Base-by-base conservation (phyloP, 495 filamentous ascomycete genomes). In the Lasiosphaeriaceae sp. region DNA sequence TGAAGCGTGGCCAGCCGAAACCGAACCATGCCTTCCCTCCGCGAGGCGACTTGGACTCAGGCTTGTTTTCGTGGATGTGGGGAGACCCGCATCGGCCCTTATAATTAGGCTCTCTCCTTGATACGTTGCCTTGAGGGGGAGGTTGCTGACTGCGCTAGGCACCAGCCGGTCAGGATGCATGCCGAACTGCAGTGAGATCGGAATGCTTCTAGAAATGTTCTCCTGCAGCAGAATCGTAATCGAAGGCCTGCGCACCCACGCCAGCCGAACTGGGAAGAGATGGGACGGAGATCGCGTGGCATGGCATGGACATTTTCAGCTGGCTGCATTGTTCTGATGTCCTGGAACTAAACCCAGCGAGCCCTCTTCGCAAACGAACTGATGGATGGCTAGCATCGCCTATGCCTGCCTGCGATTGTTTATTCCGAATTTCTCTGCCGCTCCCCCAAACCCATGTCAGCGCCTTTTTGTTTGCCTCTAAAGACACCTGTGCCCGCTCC, bases 191-290 rank as follows among this genome's bases (percentile, higher is more conserved):
- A 41, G 50, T 41, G 22, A 34, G 31, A 52, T 41, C 31, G 22
- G 34, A 41, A 60, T 29, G 29, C 50, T 66, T 66, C 63, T 54
- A 56, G 63, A 66, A 63, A 43, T 14, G 20, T 58, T 60, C 57
- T 56, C 16, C 46, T 57, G 52, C 52, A 47, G 39, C 22, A 54
- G 45, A 56, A 34, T 49, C 23, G 29, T 23, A 5, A 31, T 23
- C 29, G 48, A 54, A 57, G 37, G 9, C 39, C 39, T 17, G 14
- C 39, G 39, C 39, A 12, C 14, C 14, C 39, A 12, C 39, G 14
- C 39, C 1, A 17, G 8, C n/a, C 39, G 39, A 43, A 43, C 8
- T 12, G 2, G 5, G 39, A 14, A 43, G n/a, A n/a, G n/a, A n/a
- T n/a, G n/a, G n/a, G n/a, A n/a, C n/a, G n/a, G n/a, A n/a, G n/a